Evolutionary conservation across 2,329 filamentous ascomycete genomes (phyloP).

Genomic region (Clonostachys chloroleuca): DNA sequence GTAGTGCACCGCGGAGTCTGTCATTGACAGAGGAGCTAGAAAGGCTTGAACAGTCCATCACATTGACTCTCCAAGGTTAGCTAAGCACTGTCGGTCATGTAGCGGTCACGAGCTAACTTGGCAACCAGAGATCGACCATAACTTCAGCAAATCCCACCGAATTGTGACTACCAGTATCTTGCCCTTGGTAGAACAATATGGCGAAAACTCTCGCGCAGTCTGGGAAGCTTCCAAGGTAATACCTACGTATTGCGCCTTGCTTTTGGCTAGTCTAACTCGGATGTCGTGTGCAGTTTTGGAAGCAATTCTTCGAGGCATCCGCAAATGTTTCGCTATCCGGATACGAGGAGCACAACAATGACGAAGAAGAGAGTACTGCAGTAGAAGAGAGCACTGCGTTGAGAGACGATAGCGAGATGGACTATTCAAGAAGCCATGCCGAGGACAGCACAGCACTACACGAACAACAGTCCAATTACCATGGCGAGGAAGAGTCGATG

Average conservation of each 20-base stretch:
- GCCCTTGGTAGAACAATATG: conserved; percentile 91
- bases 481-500: conserved; percentile 54
- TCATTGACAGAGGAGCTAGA: conserved; percentile 94
- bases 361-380: conserved; percentile 55
- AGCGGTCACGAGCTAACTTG: background rate
- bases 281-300: conserved; percentile 73
- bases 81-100: conserved; percentile 3
- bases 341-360: conserved; percentile 78
- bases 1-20: conserved; percentile 49
- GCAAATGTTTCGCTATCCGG: conserved; percentile 95
- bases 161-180: conserved; percentile 94
- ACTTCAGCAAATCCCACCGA: conserved; percentile 93
- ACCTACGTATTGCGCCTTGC: background rate
- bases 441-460: conserved; percentile 30
- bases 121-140: conserved; percentile 85
- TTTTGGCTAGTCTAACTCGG: too few relatives aligned
- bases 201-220: conserved; percentile 85
- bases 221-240: conserved; percentile 93
- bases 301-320: conserved; percentile 98
- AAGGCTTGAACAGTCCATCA: conserved; percentile 94
- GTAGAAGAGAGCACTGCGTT: conserved; percentile 49
- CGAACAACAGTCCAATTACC: conserved; percentile 1
- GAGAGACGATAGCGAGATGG: conserved; percentile 48
- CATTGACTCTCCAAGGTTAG: conserved; percentile 84
- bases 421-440: conserved; percentile 38